phyloP scores from a whole-genome alignment of 2,329 filamentous ascomycete genomes.

The Cercospora sojina region DNA sequence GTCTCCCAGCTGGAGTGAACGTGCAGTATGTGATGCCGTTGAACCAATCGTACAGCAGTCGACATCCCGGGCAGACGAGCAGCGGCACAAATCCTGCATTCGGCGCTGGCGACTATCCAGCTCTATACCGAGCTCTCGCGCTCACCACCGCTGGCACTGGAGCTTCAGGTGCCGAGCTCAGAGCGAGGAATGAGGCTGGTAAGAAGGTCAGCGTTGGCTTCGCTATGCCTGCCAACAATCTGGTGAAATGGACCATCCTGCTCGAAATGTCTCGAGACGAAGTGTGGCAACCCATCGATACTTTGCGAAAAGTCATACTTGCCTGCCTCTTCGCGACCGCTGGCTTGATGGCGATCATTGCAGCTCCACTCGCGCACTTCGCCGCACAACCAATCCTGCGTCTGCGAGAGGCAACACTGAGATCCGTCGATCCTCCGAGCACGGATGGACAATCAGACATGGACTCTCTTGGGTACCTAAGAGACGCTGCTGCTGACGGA shows the following conservation, averaged over 20 bases:
- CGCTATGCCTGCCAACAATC: conserved; percentile 63
- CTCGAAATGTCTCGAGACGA: conserved; percentile 74
- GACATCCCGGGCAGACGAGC: conserved; percentile 32
- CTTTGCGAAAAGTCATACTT: conserved; percentile 75
- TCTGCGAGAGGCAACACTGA: conserved; percentile 71
- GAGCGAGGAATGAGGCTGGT: conserved; percentile 71
- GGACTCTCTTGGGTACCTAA: conserved; percentile 32
- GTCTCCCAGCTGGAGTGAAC: conserved; percentile 22
- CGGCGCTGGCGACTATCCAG: conserved; percentile 60
- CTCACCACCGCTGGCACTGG: conserved; percentile 43
- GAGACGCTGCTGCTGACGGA: conserved; percentile 41
- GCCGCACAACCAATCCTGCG: conserved; percentile 77
- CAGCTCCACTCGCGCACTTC: conserved; percentile 77
- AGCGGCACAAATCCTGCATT: conserved; percentile 56
- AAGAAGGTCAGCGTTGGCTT: conserved; percentile 74
- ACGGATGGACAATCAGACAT: conserved; percentile 32
- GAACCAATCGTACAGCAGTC: conserved; percentile 27
- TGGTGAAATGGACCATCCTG: conserved; percentile 80
- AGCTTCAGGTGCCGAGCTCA: conserved; percentile 62
- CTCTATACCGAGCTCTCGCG: conserved; percentile 59
- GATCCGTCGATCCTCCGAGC: conserved; percentile 65
- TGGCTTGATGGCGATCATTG: conserved; percentile 66
- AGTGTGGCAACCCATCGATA: conserved; percentile 71
- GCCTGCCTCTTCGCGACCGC: conserved; percentile 82
- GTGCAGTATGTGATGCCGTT: conserved; percentile 36